Evolutionary conservation across 176 grass and related monocot genomes (phyloP), one percentile per base, ranked within the genome.

Genomic region (Hordeum marinum): DNA sequence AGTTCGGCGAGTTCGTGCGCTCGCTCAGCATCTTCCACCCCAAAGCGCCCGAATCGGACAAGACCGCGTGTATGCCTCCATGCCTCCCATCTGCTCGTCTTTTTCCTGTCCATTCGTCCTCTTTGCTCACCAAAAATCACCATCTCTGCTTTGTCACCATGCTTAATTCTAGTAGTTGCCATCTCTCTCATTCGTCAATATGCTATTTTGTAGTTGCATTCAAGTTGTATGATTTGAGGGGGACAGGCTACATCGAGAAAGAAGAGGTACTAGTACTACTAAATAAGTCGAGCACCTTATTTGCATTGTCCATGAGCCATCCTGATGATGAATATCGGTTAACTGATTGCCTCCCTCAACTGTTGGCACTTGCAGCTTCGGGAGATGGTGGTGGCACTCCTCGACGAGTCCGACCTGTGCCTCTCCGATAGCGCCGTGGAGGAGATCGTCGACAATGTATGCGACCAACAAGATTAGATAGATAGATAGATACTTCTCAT

Each of bases 1-100:
- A 94, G 18, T 97, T 97, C 67, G 94, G 90, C 10, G 91, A 97
- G 11, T 97, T 97, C 67, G 87, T 97, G 62, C 80, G 82, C 9
- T 94, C 94, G 13, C 91, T 97, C 36, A 97, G 89, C 18, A 70
- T 94, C 7, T 97, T 97, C 82, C 94, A 97, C 46, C 94, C 94
- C 0, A 74, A 72, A 24, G 45, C 91, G 0, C 54, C 85, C 9
- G 72, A 71, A 23, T 83, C 89, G 6, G 86, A 91, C 4, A 97
- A 97, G 86, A 77, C 65, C 17, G 81, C 88, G 55, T 97, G 94
- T 97, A 92, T n/a, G 3, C 8, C 77, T 25, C 62, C 4, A 45
- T 4, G 43, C 43, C 43, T 45, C 43, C 11, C 4, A 3, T 45
- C 11, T 45, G 11, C 11, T 45, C 11, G 43, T 45, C 43, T 45